Conservation (phyloP, 2,329 filamentous ascomycete genomes). For the Claviceps digitariae region DNA sequence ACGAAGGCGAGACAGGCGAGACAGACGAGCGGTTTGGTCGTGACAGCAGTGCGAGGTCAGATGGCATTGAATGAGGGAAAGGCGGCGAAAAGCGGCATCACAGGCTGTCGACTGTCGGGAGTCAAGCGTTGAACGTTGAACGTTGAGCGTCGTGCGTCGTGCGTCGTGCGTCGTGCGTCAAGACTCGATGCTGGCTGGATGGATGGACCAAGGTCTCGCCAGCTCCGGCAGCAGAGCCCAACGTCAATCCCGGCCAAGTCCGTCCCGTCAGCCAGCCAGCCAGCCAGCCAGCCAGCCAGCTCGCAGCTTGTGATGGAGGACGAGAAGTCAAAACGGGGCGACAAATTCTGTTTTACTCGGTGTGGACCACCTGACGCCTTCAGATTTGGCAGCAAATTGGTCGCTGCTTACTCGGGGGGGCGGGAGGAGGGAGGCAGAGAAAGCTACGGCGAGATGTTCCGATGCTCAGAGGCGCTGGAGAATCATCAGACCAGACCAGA, state of each 20-base stretch:
- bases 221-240: not conserved
- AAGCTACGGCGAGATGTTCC: not conserved
- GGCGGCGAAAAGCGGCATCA: not conserved
- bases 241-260: not conserved
- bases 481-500: not conserved
- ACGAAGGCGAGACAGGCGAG: not conserved
- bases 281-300: too few species aligned
- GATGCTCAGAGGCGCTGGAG: not conserved
- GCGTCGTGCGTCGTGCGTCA: too few species aligned
- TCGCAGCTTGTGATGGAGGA: too few species aligned
- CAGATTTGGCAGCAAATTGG: not conserved
- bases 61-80: not conserved
- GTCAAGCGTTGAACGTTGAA: not conserved
- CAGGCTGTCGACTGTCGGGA: not conserved
- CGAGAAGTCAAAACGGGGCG: too few species aligned
- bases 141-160: too few species aligned
- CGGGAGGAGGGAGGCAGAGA: not conserved
- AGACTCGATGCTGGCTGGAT: not conserved
- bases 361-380: not conserved
- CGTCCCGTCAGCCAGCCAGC: too few species aligned
- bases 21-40: not conserved
- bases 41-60: slow-evolving; percentile 1
- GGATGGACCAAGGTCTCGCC: not conserved
- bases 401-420: not conserved
- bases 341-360: not conserved